Evolutionary conservation across 2,329 filamentous ascomycete species (phyloP), one percentile per base, ranked within the genome.

Genomic region (Didymella glomerata): DNA sequence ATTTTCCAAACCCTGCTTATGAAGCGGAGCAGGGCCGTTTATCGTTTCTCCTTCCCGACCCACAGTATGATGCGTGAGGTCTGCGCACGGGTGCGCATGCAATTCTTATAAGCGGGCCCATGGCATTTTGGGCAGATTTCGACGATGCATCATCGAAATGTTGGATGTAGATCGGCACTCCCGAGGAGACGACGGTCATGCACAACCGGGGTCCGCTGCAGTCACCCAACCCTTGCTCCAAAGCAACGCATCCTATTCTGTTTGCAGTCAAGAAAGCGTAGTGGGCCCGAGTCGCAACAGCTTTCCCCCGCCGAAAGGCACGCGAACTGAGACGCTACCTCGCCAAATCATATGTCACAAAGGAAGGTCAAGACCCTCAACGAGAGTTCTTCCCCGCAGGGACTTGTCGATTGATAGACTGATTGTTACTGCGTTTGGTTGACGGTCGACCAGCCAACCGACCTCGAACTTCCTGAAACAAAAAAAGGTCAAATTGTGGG

Each of bases 101-200:
- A 20, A 48, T 45, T 58, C 30, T 44, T 20, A 1, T 22, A 45
- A 48, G 49, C 48, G 55, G 48, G n/a, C n/a, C n/a, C 38, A 53
- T 53, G 44, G 55, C 2, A 58, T 45, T 53, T n/a, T 25, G 9
- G n/a, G 13, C 13, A 20, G 28, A 48, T 53, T 25, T 16, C 55
- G 44, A 58, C 45, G 38, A 40, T 38, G 14, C 7, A 18, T 7
- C 8, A 48, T 48, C 28, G 48, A 18, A 22, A 32, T 36, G 20
- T 30, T 30, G 42, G 14, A 30, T 16, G 27, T n/a, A 6, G 28
- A 57, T 57, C 54, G 48, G 54, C 48, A 36, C 10, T 16, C 4
- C 9, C 30, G 30, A 14, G 2, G 18, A 20, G 40, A 52, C 6
- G 18, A 32, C 40, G 42, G 34, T 16, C 25, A n/a, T 16, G 34